These are phyloP conservation scores for Pinus tabuliformis DNA, from an alignment of 75 land plant species.

Conservation along the genomic window DNA sequence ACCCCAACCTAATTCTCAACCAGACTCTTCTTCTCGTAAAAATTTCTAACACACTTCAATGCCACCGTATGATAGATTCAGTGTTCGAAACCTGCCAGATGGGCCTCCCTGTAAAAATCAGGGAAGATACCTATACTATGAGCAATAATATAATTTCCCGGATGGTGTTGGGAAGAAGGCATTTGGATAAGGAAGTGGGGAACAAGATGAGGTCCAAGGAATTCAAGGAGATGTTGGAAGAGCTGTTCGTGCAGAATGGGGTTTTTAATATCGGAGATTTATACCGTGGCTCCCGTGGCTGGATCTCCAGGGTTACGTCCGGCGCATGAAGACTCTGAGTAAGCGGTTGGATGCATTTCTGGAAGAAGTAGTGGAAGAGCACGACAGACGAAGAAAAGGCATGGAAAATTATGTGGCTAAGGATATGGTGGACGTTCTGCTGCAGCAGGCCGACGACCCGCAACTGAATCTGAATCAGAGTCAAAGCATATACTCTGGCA, in stretches of 20 bases:
- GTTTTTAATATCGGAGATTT: constrained; percentile 48
- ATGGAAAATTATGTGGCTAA: constrained; percentile 17
- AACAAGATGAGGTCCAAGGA: constrained; percentile 27
- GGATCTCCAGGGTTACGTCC: constrained; percentile 48
- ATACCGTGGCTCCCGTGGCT: constrained; percentile 43
- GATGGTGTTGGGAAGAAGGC: constrained; percentile 48
- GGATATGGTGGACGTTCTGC: constrained; percentile 57
- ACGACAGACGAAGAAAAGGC: constrained; percentile 22
- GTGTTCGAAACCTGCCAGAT: background rate
- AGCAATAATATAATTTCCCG: constrained; percentile 46
- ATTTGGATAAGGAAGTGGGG: constrained; percentile 7
- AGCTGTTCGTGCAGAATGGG: constrained; percentile 48
- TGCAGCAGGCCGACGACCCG: constrained; percentile 41
- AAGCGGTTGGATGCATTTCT: constrained; percentile 16
- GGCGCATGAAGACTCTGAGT: constrained; percentile 34
- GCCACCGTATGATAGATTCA: background rate
- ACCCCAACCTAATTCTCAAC: too few relatives aligned
- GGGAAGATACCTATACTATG: constrained; percentile 27
- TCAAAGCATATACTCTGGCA: constrained; percentile 61
- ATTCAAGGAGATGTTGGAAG: constrained; percentile 48
- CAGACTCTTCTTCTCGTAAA: too few relatives aligned
- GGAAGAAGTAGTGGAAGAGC: constrained; percentile 50
- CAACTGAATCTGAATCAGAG: constrained; percentile 38
- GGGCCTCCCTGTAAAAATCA: constrained; percentile 7
- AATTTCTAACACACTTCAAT: too few relatives aligned